Evolutionary conservation across 495 filamentous ascomycete genomes (phyloP), one percentile per base, ranked within the genome.

Genomic region (Penicillium turbatum): DNA sequence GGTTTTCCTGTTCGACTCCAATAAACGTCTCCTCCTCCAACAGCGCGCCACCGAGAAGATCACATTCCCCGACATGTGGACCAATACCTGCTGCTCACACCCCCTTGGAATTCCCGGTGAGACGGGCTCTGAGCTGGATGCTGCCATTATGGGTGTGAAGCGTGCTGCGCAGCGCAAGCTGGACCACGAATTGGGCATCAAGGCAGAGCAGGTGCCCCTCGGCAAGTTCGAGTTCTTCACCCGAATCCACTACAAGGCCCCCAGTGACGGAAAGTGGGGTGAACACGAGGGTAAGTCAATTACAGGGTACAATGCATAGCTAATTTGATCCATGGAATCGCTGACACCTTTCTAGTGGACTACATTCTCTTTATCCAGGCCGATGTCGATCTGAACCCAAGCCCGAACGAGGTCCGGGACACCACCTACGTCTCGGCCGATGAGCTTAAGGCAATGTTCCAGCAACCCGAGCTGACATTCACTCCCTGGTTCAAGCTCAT

Each of bases 401-500:
- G 88, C 75, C 78, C 75, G 27, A 99, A 99, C 71, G 93, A 99
- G 75, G 92, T 88, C 26, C 80, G 82, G 56, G 92, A 86, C 62
- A 88, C 85, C 19, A 76, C 81, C 62, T 97, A 93, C 59, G 93
- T 96, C 26, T 84, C 87, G 9, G 77, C 86, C 30, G 85, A 89
- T 10, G 86, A 93, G 53, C 76, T 99, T 53, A 93, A 89, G 77
- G 58, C 76, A 40, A 90, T 92, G 82, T 96, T 99, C 68, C 69
- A 85, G 62, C 83, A 97, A 66, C 80, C 85, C 8, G 78, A 63
- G 6, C 78, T 96, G 55, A 86, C 80, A 60, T 98, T 97, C 70
- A 99, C 93, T 6, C 93, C 93, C 1, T 99, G 93, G 93, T 99
- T 99, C 78, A 96, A 96, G 81, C 83, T 99, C 58, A 97, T 99